These are phyloP conservation scores for Suillus plorans DNA, from an alignment of 768 basidiomycete genomes.

Conservation along the genomic window DNA sequence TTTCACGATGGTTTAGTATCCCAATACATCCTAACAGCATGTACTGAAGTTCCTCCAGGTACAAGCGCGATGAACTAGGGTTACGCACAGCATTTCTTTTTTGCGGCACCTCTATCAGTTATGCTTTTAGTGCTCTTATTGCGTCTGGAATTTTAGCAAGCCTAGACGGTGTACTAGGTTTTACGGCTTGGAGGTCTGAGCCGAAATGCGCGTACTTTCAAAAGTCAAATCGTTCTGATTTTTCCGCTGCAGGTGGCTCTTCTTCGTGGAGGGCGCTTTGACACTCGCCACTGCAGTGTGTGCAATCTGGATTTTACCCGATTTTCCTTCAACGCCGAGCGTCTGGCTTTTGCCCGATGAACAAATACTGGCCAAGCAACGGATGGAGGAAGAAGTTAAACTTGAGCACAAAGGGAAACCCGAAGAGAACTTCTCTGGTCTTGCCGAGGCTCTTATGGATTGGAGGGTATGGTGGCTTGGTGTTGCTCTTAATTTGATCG, in stretches of 20 bases:
- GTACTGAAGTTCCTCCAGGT: slow-evolving; percentile 23
- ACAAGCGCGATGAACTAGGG: slow-evolving; percentile 67
- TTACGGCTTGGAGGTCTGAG: slow-evolving; percentile 68
- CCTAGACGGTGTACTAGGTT: slow-evolving; percentile 68
- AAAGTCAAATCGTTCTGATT: background rate
- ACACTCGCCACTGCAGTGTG: slow-evolving; percentile 50
- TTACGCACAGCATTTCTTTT: slow-evolving; percentile 62
- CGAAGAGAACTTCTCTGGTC: slow-evolving; percentile 38
- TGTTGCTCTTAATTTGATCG: slow-evolving; percentile 53
- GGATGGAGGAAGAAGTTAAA: slow-evolving; percentile 65
- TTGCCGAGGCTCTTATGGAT: slow-evolving; percentile 60
- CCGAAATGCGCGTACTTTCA: background rate
- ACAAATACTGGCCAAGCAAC: slow-evolving; percentile 48
- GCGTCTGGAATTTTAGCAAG: slow-evolving; percentile 69
- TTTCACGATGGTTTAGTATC: slow-evolving; percentile 56
- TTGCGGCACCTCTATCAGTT: slow-evolving; percentile 71
- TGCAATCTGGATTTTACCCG: slow-evolving; percentile 66
- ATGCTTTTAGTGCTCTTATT: slow-evolving; percentile 77
- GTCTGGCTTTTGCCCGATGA: slow-evolving; percentile 62
- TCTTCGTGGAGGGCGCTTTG: slow-evolving; percentile 61
- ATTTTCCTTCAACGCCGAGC: slow-evolving; percentile 61
- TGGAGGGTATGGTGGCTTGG: slow-evolving; percentile 84
- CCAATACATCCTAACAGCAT: background rate
- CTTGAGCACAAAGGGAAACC: slow-evolving; percentile 44
- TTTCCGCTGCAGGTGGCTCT: slow-evolving; percentile 54